Evolutionary conservation across 2,329 filamentous ascomycete genomes (phyloP).

Genomic region (Proliferodiscus dingleyae): DNA sequence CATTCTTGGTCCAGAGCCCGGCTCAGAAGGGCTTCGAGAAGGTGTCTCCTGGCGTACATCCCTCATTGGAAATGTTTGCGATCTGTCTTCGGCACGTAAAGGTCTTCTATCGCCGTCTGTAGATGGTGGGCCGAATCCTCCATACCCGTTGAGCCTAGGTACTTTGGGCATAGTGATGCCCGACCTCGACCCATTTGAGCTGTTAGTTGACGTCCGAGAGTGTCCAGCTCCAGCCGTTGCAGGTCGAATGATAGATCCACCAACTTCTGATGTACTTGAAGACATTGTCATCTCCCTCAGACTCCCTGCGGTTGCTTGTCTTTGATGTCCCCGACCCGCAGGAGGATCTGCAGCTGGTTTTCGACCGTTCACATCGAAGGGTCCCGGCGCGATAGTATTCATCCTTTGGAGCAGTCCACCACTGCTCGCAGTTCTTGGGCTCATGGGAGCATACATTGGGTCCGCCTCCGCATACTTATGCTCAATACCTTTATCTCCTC

Average conservation of each 20-base stretch:
- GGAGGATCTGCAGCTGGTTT: constrained; percentile 21
- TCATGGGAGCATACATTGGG: constrained; percentile 42
- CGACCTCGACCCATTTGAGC: constrained; percentile 21
- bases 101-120: constrained; percentile 34
- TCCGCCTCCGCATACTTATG: constrained; percentile 31
- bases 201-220: constrained; percentile 21
- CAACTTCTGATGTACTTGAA: constrained; percentile 7
- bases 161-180: constrained; percentile 15
- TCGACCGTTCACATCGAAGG: constrained; percentile 51
- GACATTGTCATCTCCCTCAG: constrained; percentile 14
- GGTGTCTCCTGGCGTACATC: constrained; percentile 16
- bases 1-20: constrained; percentile 8
- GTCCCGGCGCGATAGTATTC: constrained; percentile 61
- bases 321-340: constrained; percentile 27
- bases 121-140: constrained; percentile 49
- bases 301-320: constrained; percentile 20
- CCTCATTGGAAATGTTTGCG: constrained; percentile 30
- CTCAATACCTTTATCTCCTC: constrained; percentile 14
- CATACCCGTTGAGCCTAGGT: constrained; percentile 49
- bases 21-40: constrained; percentile 23
- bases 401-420: constrained; percentile 54
- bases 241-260: constrained; percentile 13
- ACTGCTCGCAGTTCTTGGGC: constrained; percentile 39
- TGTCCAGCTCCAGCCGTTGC: constrained; percentile 21
- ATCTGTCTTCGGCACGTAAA: constrained; percentile 30